phyloP scores from a whole-genome alignment of 257 asterid species.

The Salvia rosmarinus region DNA sequence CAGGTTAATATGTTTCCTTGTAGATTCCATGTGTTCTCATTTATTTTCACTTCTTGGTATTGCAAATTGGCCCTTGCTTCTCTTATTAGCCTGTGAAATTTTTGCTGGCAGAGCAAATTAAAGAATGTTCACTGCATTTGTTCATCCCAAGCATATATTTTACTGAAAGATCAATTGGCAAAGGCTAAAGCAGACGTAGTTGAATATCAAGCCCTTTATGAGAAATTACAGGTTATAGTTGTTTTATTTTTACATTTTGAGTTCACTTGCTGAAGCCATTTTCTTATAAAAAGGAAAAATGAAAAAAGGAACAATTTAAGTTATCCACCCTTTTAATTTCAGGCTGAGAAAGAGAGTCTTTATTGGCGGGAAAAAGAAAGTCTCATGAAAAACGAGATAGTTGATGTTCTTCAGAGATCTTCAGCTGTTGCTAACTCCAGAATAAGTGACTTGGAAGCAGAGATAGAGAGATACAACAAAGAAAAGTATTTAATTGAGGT shows the following conservation, averaged over 20 bases:
- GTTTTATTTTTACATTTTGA: conserved; percentile 43
- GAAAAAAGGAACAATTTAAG: not conserved
- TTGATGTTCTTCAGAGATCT: conserved; percentile 75
- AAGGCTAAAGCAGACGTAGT: conserved; percentile 74
- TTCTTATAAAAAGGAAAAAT: not conserved
- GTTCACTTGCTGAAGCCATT: conserved; percentile 21
- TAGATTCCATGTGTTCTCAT: conserved; percentile 24
- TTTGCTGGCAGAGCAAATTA: conserved; percentile 67
- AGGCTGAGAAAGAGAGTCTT: conserved; percentile 87
- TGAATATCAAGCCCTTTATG: conserved; percentile 74
- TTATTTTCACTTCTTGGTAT: conserved; percentile 21
- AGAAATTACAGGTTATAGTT: conserved; percentile 87
- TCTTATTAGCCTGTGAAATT: conserved; percentile 33
- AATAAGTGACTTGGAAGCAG: conserved; percentile 69
- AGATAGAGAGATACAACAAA: conserved; percentile 58
- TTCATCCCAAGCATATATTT: conserved; percentile 72
- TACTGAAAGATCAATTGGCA: conserved; percentile 72
- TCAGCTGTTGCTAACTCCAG: conserved; percentile 74
- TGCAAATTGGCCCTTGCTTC: conserved; percentile 30
- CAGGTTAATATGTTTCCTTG: conserved; percentile 59
- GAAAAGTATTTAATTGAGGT: conserved; percentile 58
- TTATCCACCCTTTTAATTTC: conserved; percentile 29
- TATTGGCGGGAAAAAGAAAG: conserved; percentile 86
- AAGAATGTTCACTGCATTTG: conserved; percentile 71
- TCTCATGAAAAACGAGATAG: conserved; percentile 73